Percentiles rank a stretch among this genome's conserved stretches.
These are phyloP conservation scores for Thelephora aurantiotincta DNA, from an alignment of 768 basidiomycete species.

Conservation along the genomic window DNA sequence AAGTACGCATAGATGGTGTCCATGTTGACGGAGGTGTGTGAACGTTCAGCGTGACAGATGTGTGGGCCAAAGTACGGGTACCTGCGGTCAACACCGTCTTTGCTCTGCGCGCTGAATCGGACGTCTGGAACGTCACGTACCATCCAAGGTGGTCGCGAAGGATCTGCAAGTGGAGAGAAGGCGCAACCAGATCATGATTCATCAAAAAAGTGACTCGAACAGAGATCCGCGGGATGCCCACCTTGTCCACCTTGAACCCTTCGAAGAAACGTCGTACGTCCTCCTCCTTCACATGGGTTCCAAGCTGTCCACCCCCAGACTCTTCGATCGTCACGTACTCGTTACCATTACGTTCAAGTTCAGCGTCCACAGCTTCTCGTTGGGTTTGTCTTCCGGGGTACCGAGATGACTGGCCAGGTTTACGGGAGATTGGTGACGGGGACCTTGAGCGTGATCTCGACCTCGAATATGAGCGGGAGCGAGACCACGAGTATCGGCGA, in stretches of 20 bases:
- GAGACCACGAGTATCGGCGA: slow-evolving; percentile 14
- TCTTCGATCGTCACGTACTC: slow-evolving; percentile 50
- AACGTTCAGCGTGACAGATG: slow-evolving; percentile 41
- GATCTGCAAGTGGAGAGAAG: slow-evolving; percentile 30
- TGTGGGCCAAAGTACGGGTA: slow-evolving; percentile 41
- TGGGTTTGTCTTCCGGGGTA: slow-evolving; percentile 17
- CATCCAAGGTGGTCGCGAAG: slow-evolving; percentile 57
- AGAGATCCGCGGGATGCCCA: slow-evolving; percentile 21
- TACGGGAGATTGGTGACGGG: slow-evolving; percentile 27
- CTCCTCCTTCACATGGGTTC: slow-evolving; percentile 43
- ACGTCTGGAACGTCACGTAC: slow-evolving; percentile 67
- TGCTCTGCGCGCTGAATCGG: slow-evolving; percentile 51
- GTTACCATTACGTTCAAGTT: slow-evolving; percentile 44
- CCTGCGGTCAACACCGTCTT: slow-evolving; percentile 42
- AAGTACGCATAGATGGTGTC: slow-evolving; percentile 6
- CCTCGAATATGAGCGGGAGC: slow-evolving; percentile 11
- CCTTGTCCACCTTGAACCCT: slow-evolving; percentile 60
- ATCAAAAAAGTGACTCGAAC: slow-evolving; percentile 4
- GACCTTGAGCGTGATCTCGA: slow-evolving; percentile 17
- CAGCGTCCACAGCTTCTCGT: slow-evolving; percentile 26
- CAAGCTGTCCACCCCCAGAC: slow-evolving; percentile 22
- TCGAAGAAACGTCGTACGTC: slow-evolving; percentile 58
- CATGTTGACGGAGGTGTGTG: slow-evolving; percentile 23
- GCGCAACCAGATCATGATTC: slow-evolving; percentile 5
- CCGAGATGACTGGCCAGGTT: slow-evolving; percentile 21